phyloP scores from a whole-genome alignment of 2,329 filamentous ascomycete genomes.

The Camillea tinctor region DNA sequence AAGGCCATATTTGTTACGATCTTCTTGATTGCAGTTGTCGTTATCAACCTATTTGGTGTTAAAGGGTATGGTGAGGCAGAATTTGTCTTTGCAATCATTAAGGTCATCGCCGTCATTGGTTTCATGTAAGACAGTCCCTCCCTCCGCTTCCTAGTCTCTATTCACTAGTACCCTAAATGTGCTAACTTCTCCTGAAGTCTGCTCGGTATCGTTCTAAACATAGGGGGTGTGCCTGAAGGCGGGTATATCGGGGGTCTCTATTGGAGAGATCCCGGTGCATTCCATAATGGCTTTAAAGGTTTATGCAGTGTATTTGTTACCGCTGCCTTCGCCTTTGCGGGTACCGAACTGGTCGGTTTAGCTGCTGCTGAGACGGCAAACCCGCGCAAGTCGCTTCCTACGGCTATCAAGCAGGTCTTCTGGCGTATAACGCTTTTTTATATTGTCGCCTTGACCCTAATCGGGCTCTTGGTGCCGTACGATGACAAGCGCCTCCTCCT shows the following conservation, averaged over 20 bases:
- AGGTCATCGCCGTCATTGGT: conserved; percentile 80
- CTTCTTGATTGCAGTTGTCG: conserved; percentile 73
- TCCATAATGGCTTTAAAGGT: conserved; percentile 82
- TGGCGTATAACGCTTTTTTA: conserved; percentile 94
- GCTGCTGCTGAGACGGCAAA: conserved; percentile 78
- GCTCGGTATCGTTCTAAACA: conserved; percentile 81
- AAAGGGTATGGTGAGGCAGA: conserved; percentile 88
- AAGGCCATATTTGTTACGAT: conserved; percentile 78
- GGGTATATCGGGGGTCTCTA: conserved; percentile 78
- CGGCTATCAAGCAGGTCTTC: conserved; percentile 89
- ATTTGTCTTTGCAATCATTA: conserved; percentile 83
- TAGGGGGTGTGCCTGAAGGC: conserved; percentile 69
- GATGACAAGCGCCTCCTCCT: conserved; percentile 62
- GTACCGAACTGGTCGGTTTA: conserved; percentile 73
- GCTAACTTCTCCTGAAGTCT: conserved; percentile 50
- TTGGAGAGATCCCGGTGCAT: conserved; percentile 80
- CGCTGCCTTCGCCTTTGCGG: conserved; percentile 73
- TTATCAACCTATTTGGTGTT: conserved; percentile 85
- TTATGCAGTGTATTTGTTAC: conserved; percentile 76
- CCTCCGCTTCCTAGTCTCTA: background rate
- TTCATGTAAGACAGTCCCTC: conserved; percentile 65
- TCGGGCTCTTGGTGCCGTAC: conserved; percentile 81
- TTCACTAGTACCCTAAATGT: background rate
- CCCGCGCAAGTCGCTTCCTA: conserved; percentile 77
- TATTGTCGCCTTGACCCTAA: conserved; percentile 74